Evolutionary conservation across 2,329 filamentous ascomycete species (phyloP).

Genomic region (Hypomyces rosellus): DNA sequence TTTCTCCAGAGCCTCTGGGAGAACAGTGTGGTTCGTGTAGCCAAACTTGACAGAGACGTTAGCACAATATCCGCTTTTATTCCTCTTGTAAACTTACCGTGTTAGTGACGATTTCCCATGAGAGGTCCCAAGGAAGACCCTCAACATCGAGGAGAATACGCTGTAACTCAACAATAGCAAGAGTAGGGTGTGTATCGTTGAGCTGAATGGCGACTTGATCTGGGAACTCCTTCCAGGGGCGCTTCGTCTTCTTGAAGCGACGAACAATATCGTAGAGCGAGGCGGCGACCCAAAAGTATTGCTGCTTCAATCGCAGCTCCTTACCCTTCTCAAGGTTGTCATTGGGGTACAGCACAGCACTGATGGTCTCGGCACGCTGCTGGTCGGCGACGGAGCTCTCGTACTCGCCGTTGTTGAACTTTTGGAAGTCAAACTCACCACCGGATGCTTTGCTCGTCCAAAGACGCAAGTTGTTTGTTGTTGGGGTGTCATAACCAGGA

Average conservation of each 20-base stretch:
- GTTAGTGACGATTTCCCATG: conserved; percentile 73
- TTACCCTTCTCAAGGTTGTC: conserved; percentile 96
- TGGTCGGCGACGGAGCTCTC: conserved; percentile 97
- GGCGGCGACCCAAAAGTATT: conserved; percentile 99
- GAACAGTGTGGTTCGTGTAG: conserved; percentile 97
- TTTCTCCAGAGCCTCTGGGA: conserved; percentile 95
- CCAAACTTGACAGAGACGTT: conserved; percentile 56
- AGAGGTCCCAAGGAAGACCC: conserved; percentile 86
- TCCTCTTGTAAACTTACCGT: conserved; percentile 42
- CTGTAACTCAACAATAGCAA: conserved; percentile 93
- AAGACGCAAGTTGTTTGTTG: conserved; percentile 92
- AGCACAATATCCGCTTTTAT: background rate
- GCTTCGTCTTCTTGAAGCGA: conserved; percentile 94
- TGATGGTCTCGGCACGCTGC: conserved; percentile 98
- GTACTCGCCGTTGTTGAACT: conserved; percentile 98
- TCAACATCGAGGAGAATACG: conserved; percentile 86
- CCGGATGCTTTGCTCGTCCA: conserved; percentile 98
- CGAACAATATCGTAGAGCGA: conserved; percentile 95
- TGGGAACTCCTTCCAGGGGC: conserved; percentile 84
- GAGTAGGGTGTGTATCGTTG: conserved; percentile 94
- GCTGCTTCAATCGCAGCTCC: conserved; percentile 94
- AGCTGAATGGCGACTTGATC: conserved; percentile 96
- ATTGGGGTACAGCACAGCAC: conserved; percentile 93
- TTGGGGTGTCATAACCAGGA: conserved; percentile 81
- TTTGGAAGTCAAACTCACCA: conserved; percentile 98